Conservation (phyloP, 306 rosid species). For the Pterocarpus macrocarpus region DNA sequence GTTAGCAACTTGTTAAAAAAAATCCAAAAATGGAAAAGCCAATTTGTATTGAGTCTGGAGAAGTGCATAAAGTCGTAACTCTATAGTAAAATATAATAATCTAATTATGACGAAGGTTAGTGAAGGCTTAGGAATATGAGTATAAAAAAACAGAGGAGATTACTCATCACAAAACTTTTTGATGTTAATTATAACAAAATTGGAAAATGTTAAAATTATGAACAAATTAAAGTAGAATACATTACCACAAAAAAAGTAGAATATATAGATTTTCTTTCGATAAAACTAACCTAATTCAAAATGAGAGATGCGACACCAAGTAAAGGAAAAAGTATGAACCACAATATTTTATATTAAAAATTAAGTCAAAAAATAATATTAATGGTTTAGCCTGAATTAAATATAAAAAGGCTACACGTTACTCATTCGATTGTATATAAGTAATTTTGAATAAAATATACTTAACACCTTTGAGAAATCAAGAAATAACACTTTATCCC, state of each 20-base stretch:
- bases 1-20: no score
- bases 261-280: background rate
- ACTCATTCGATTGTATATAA: no score
- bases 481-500: no score
- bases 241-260: background rate
- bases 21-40: no score
- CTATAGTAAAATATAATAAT: background rate
- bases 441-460: no score
- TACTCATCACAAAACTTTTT: background rate
- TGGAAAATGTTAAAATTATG: background rate
- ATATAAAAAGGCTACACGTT: no score
- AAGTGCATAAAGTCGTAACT: no score
- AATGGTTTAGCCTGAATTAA: no score
- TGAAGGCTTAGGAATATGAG: background rate
- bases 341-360: background rate
- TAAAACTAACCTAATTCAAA: background rate
- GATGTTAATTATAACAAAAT: no score
- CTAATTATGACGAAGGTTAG: background rate
- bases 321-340: background rate
- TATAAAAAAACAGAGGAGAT: background rate
- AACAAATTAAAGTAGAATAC: background rate
- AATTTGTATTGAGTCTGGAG: background rate
- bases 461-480: no score
- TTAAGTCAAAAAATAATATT: background rate
- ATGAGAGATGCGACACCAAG: background rate